Evolutionary conservation across 441 rosid species (phyloP), one percentile per base, ranked within the genome.

Genomic region (Pelargonium myrrhifolium): DNA sequence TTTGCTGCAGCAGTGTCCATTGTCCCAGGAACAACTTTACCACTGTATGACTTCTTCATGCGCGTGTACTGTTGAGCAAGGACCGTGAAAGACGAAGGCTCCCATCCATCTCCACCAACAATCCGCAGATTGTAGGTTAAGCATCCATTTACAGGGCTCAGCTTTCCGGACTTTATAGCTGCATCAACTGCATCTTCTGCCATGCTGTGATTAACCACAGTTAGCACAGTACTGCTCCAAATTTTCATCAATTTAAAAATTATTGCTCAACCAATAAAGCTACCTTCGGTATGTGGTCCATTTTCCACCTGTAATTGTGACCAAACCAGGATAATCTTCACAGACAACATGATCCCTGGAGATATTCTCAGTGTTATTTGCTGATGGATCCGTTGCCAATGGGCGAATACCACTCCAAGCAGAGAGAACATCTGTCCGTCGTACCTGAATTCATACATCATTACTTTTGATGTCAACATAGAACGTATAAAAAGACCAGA

Each of bases 361-460:
- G 76, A 93, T 86, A 77, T 90, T 90, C 78, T 90, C 98, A 7
- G 97, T 93, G 78, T 75, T 93, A 75, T 89, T 90, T 65, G 93
- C 95, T 31, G 86, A 80, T 65, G 98, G 98, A 79, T 90, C 96
- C 59, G 62, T 64, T 21, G 97, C 97, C 81, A 93, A 76, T 37
- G 97, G 98, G 53, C 98, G 96, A 69, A 93, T 90, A 43, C 98
- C 98, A 83, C 97, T 93, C 98, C 98, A 93, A 65, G 96, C 98
- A 61, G 98, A 93, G 62, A 93, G 98, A 76, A 93, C 97, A 85
- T 93, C 98, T n/a, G 78, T 47, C 51, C 98, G 92, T 6, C 98
- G 87, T 12, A 93, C 98, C 98, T 89, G 76, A 58, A 68, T n/a
- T 74, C 74, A 70, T 71, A 18, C 65, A 72, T 42, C 24, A 65